Percentiles rank a stretch among this genome's conserved stretches.
phyloP scores from a whole-genome alignment of 1,284 basidiomycete species.

The Papiliotrema nemorosa region DNA sequence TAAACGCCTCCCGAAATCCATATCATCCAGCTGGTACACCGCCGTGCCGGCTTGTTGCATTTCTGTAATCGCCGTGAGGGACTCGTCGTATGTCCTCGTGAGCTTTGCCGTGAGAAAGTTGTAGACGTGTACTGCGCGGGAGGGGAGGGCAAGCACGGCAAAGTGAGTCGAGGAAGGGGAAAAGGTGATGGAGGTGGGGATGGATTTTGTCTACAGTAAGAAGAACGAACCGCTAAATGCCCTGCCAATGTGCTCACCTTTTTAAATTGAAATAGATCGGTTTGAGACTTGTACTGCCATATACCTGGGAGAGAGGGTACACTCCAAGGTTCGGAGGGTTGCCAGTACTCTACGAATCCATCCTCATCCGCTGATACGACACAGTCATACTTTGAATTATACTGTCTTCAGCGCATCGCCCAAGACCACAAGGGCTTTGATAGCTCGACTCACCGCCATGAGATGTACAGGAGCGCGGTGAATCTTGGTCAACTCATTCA shows the following conservation, averaged over 20 bases:
- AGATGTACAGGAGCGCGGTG: constrained; percentile 86
- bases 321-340: constrained; percentile 78
- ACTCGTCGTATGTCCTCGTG: constrained; percentile 91
- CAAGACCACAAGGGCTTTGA: not conserved
- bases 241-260: constrained; percentile 59
- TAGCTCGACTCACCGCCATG: constrained; percentile 65
- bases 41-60: constrained; percentile 95
- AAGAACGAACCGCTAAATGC: not conserved
- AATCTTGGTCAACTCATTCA: constrained; percentile 69
- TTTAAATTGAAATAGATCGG: constrained; percentile 97
- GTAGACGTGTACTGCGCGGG: constrained; percentile 91
- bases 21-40: constrained; percentile 89
- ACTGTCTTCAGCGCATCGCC: constrained; percentile 55
- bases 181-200: constrained; percentile 83
- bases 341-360: constrained; percentile 97
- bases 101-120: constrained; percentile 87
- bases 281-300: constrained; percentile 87
- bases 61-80: constrained; percentile 83
- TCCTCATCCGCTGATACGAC: constrained; percentile 92
- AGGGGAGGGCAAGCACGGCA: constrained; percentile 84
- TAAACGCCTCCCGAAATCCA: constrained; percentile 97
- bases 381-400: constrained; percentile 82
- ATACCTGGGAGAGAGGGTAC: constrained; percentile 72
- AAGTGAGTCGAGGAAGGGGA: constrained; percentile 85
- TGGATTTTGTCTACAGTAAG: constrained; percentile 70